Conservation (phyloP, 306 rosid species). For the Sicyos baderoa region DNA sequence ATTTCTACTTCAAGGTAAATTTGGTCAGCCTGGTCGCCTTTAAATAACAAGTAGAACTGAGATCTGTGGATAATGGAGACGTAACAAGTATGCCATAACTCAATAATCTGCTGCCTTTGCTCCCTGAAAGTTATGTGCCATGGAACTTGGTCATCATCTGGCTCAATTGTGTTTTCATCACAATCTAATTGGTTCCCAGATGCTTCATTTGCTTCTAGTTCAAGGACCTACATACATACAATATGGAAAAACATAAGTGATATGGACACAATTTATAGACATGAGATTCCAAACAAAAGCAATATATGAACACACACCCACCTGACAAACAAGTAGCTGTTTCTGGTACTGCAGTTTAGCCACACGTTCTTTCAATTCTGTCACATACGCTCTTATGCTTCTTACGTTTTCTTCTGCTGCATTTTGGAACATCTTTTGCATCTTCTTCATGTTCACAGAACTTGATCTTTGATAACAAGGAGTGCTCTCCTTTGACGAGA, state of each 20-base stretch:
- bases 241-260: neutral
- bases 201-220: conserved; percentile 94
- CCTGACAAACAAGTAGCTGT: conserved; percentile 98
- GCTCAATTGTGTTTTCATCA: conserved; percentile 48
- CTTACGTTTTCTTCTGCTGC: conserved; percentile 99
- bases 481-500: conserved; percentile 74
- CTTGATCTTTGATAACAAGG: conserved; percentile 71
- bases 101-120: conserved; percentile 77
- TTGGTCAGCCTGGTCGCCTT: conserved; percentile 90
- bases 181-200: conserved; percentile 65
- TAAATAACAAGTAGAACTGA: conserved; percentile 87
- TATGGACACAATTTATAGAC: neutral
- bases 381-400: conserved; percentile 90
- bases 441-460: conserved; percentile 98
- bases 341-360: conserved; percentile 97
- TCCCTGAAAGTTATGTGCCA: conserved; percentile 80
- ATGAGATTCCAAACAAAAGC: too few relatives aligned
- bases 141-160: conserved; percentile 52
- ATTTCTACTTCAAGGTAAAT: conserved; percentile 95
- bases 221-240: conserved; percentile 61
- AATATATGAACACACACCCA: too few relatives aligned
- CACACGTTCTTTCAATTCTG: conserved; percentile 96
- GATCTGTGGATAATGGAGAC: conserved; percentile 96
- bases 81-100: conserved; percentile 80
- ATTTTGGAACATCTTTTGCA: conserved; percentile 99